These are phyloP conservation scores for Tylopilus felleus DNA, from an alignment of 768 basidiomycete genomes.

Conservation along the genomic window DNA sequence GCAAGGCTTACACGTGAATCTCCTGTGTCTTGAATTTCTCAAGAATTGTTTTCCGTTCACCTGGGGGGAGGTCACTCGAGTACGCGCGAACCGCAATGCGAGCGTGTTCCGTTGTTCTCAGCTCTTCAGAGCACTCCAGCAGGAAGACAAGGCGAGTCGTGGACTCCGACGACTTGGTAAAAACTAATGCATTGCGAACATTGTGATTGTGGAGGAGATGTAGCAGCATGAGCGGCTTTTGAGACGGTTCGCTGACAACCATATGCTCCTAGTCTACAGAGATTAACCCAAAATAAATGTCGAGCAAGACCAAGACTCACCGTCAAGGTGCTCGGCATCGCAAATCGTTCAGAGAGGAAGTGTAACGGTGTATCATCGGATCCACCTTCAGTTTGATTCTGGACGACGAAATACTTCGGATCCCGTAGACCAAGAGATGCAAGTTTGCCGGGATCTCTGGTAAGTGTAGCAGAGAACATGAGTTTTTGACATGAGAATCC, in stretches of 20 bases:
- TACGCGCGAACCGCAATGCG: slow-evolving; percentile 62
- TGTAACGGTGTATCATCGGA: slow-evolving; percentile 42
- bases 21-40: slow-evolving; percentile 78
- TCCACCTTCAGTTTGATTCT: slow-evolving; percentile 40
- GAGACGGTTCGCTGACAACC: slow-evolving; percentile 69
- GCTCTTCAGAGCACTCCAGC: slow-evolving; percentile 75
- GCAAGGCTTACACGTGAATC: slow-evolving; percentile 68
- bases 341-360: slow-evolving; percentile 70
- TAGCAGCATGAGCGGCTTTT: slow-evolving; percentile 89
- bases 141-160: slow-evolving; percentile 77
- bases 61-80: slow-evolving; percentile 76
- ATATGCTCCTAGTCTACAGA: slow-evolving; percentile 69
- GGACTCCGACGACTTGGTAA: slow-evolving; percentile 96
- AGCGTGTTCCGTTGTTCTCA: slow-evolving; percentile 25
- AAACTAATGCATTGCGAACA: slow-evolving; percentile 76
- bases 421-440: slow-evolving; percentile 72
- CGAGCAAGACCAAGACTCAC: slow-evolving; percentile 39
- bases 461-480: slow-evolving; percentile 94
- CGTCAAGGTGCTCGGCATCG: slow-evolving; percentile 74
- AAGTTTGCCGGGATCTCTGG: slow-evolving; percentile 91
- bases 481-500: slow-evolving; percentile 85
- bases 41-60: slow-evolving; percentile 73
- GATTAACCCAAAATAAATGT: neutral
- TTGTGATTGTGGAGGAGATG: slow-evolving; percentile 67
- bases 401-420: slow-evolving; percentile 88